Evolutionary conservation across 2,329 filamentous ascomycete genomes (phyloP).

Genomic region (Colletotrichum sojae): DNA sequence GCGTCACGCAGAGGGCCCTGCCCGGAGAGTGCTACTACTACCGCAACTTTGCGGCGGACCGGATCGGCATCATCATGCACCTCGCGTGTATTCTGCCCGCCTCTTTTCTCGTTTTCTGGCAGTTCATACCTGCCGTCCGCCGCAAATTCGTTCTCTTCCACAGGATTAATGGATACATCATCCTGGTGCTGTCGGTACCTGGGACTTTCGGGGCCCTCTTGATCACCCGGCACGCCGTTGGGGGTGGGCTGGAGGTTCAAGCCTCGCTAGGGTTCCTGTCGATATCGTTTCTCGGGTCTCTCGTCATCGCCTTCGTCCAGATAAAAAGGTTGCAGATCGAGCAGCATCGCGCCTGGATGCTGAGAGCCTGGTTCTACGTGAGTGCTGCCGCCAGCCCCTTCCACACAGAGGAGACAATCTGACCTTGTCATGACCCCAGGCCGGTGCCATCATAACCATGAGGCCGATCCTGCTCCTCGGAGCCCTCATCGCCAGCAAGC

Average conservation of each 20-base stretch:
- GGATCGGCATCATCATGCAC: conserved; percentile 60
- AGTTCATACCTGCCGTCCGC: conserved; percentile 62
- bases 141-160: conserved; percentile 67
- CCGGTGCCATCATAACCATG: conserved; percentile 66
- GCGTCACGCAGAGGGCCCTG: conserved; percentile 34
- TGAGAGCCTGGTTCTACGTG: conserved; percentile 66
- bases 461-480: conserved; percentile 63
- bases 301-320: conserved; percentile 65
- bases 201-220: conserved; percentile 65
- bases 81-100: conserved; percentile 59
- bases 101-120: conserved; percentile 57
- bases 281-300: conserved; percentile 57
- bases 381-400: conserved; percentile 21
- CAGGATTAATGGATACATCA: conserved; percentile 70
- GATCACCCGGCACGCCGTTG: conserved; percentile 64
- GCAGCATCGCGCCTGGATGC: conserved; percentile 74
- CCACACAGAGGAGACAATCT: background rate
- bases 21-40: conserved; percentile 61
- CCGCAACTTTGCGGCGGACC: conserved; percentile 44
- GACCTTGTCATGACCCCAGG: conserved; percentile 48
- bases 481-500: conserved; percentile 54
- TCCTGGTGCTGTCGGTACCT: conserved; percentile 61
- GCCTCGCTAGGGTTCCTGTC: conserved; percentile 56
- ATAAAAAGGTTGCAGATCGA: conserved; percentile 73
- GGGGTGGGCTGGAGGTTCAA: conserved; percentile 66